phyloP scores from a whole-genome alignment of 805 yeast genomes.

The Metschnikowia santaceciliae region DNA sequence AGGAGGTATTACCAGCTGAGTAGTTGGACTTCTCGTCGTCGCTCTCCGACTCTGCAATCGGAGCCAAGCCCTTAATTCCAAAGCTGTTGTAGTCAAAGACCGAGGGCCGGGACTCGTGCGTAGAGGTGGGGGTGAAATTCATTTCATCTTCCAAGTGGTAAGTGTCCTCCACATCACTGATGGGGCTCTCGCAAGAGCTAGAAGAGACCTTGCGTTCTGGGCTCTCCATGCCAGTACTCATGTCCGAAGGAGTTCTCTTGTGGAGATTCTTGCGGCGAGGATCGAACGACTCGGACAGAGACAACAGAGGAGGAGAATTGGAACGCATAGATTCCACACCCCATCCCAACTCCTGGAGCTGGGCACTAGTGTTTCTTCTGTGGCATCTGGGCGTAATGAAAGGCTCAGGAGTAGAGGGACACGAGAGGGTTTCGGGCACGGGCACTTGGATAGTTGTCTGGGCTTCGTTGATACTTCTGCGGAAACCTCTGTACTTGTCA shows the following conservation, averaged over 20 bases:
- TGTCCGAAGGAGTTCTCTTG: conserved; percentile 16
- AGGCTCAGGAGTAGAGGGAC: conserved; percentile 17
- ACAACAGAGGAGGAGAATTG: not conserved
- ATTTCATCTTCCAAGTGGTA: conserved; percentile 10
- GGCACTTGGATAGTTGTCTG: conserved; percentile 3
- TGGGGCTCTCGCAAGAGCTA: conserved; percentile 10
- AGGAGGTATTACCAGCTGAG: conserved; percentile 20
- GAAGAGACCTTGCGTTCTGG: conserved; percentile 2
- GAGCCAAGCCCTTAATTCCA: conserved; percentile 32
- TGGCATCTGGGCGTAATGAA: conserved; percentile 24
- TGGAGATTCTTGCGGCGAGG: conserved; percentile 18
- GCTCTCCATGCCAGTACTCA: conserved; percentile 5
- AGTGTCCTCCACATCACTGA: conserved; percentile 9
- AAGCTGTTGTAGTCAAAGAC: conserved; percentile 24
- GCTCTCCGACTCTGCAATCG: conserved; percentile 33
- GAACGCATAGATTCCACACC: conserved; percentile 2
- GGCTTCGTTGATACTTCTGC: conserved; percentile 26
- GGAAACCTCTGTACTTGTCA: conserved; percentile 40
- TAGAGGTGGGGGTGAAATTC: conserved; percentile 8
- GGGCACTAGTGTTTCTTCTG: conserved; percentile 18
- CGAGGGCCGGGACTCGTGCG: conserved; percentile 5
- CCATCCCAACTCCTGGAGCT: conserved; percentile 10
- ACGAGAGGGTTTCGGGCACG: conserved; percentile 4
- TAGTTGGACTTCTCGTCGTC: conserved; percentile 22
- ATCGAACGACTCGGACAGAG: conserved; percentile 9